phyloP scores from a whole-genome alignment of 163 green algal genomes.

The Coccomyxa subellipsoidea region DNA sequence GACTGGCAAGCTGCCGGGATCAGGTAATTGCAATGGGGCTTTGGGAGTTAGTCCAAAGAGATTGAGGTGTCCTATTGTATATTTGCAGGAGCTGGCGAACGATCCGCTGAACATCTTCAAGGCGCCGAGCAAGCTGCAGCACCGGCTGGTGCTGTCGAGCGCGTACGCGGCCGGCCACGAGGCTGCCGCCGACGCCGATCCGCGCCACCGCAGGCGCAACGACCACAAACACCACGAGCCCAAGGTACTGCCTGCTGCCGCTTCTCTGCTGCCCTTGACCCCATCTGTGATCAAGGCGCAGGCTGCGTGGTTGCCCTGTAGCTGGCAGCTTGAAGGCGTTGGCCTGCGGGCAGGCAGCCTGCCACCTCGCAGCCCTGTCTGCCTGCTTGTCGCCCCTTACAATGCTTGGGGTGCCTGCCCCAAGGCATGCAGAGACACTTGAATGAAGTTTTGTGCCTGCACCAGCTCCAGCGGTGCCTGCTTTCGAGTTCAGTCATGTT shows the following conservation, averaged over 20 bases:
- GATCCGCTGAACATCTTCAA: conserved; percentile 90
- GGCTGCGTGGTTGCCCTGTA: too few species aligned
- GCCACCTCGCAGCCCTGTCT: too few species aligned
- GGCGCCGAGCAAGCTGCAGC: conserved; percentile 83
- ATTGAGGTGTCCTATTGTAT: not conserved
- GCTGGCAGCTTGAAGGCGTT: too few species aligned
- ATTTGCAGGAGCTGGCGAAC: conserved; percentile 67
- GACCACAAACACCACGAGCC: conserved; percentile 81
- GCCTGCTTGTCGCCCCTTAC: too few species aligned
- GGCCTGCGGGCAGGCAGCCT: too few species aligned
- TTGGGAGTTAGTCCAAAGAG: not conserved
- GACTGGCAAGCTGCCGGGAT: not conserved
- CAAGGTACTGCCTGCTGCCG: conserved; percentile 17
- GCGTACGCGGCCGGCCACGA: conserved; percentile 65
- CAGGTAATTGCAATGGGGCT: not conserved
- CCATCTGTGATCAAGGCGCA: too few species aligned
- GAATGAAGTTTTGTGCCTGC: too few species aligned
- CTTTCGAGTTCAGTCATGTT: too few species aligned
- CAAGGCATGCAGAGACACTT: too few species aligned
- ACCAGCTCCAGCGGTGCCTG: too few species aligned
- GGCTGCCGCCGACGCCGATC: not conserved
- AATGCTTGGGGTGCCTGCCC: too few species aligned
- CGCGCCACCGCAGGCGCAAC: conserved; percentile 50
- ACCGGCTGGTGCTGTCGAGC: conserved; percentile 83
- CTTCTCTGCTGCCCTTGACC: not conserved